Evolutionary conservation across 2,329 filamentous ascomycete genomes (phyloP).

Genomic region (Curvularia lunata): DNA sequence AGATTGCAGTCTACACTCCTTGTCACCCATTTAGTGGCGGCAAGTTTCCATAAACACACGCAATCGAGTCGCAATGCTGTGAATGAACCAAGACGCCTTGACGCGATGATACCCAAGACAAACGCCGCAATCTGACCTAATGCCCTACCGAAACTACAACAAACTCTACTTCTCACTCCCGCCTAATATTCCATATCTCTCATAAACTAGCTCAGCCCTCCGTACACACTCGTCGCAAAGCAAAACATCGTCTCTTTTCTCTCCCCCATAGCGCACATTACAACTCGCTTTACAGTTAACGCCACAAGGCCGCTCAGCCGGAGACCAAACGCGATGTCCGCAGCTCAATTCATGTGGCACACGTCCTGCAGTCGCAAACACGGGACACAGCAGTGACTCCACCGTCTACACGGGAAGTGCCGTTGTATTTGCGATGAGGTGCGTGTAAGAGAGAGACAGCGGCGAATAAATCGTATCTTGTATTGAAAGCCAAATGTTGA

Average conservation of each 20-base stretch:
- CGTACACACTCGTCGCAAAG: slow-evolving; percentile 23
- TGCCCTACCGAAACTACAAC: neutral
- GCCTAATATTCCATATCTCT: slow-evolving; percentile 8
- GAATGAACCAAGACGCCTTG: neutral
- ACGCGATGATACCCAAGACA: neutral
- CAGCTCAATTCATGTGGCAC: slow-evolving; percentile 20
- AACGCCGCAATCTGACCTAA: neutral
- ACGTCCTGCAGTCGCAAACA: neutral
- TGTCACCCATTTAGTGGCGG: neutral
- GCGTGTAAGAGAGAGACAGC: slow-evolving; percentile 18
- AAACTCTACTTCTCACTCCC: neutral
- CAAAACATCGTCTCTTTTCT: slow-evolving; percentile 8
- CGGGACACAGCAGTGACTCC: slow-evolving; percentile 1
- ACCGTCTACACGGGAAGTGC: neutral
- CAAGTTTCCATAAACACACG: neutral
- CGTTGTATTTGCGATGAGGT: slow-evolving; percentile 10
- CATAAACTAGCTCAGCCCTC: slow-evolving; percentile 20
- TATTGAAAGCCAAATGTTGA: neutral
- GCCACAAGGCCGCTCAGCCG: slow-evolving; percentile 10
- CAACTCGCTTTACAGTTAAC: slow-evolving; percentile 15
- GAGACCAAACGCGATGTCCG: slow-evolving; percentile 22
- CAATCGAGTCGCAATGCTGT: neutral
- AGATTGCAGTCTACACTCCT: neutral
- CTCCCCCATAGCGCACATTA: no score
- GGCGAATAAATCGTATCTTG: neutral